Evolutionary conservation across 2,329 filamentous ascomycete species (phyloP), one percentile per base, ranked within the genome.

Genomic region (Penicillium sp.): DNA sequence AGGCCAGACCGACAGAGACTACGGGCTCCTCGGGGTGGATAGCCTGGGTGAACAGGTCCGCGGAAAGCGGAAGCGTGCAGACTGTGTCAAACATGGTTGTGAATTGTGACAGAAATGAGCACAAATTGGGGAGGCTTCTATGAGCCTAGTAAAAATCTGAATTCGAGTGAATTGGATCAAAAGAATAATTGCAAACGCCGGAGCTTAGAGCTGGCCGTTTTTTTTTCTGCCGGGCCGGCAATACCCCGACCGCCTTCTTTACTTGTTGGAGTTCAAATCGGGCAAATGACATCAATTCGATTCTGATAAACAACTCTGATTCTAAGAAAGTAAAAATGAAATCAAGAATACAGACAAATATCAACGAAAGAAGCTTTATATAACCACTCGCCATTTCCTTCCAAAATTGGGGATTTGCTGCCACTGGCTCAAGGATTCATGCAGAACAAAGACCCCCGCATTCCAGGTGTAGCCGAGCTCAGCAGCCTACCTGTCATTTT

Each of bases 21-120:
- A 99, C 77, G 15, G 93, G 90, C 70, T 92, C 86, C 1, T 82
- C 83, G 1, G 94, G 92, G 71, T 99, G 94, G 21, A 96, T 79
- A 13, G 88, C 89, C 73, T 96, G 91, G 1, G 90, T 77, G 77
- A 99, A 97, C 66, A 99, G 81, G 68, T 97, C 94, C 54, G 89
- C 84, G 55, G 84, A 83, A 45, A 97, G 85, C 60, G 92, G 91
- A 44, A 97, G 84, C 27, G 89, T 91, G 80, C 93, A 97, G 61
- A 96, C 83, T 61, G 91, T 96, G 74, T 97, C 91, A 69, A 95
- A 90, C 90, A 95, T 95, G 67, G 60, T 64, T 52, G 31, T 18
- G 50, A 15, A 52, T 8, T 32, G 29, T 37, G 42, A 7, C n/a
- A 2, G 16, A 42, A 45, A 41, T 35, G 15, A 44, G 48, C n/a